Conservation (phyloP, 1,284 basidiomycete genomes). For the Flammula alnicola region DNA sequence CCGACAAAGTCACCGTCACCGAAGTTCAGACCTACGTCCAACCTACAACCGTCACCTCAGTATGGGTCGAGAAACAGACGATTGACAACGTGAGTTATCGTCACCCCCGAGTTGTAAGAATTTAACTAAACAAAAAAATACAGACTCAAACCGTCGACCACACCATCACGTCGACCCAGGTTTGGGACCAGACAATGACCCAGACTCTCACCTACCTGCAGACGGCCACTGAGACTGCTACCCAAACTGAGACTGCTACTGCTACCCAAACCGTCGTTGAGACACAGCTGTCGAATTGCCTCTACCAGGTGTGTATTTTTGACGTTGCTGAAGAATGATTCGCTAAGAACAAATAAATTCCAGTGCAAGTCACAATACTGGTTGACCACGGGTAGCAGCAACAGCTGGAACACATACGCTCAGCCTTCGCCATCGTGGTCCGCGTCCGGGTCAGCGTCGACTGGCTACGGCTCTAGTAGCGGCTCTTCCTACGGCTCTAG, state of each 20-base stretch:
- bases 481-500: slow-evolving; percentile 22
- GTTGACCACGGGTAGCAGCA: slow-evolving; percentile 55
- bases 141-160: slow-evolving; percentile 55
- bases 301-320: slow-evolving; percentile 45
- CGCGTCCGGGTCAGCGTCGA: slow-evolving; percentile 21
- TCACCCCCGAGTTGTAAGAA: not conserved
- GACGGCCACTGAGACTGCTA: slow-evolving; percentile 51
- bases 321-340: not conserved
- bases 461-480: slow-evolving; percentile 25
- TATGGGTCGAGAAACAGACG: slow-evolving; percentile 47
- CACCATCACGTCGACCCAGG: slow-evolving; percentile 54
- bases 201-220: slow-evolving; percentile 50
- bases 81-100: slow-evolving; percentile 44
- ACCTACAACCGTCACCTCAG: slow-evolving; percentile 49
- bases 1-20: slow-evolving; percentile 50
- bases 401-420: slow-evolving; percentile 56
- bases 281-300: slow-evolving; percentile 57
- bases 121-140: slow-evolving; percentile 5
- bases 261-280: slow-evolving; percentile 48
- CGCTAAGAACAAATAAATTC: slow-evolving; percentile 19
- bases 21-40: slow-evolving; percentile 44
- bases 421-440: slow-evolving; percentile 28
- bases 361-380: slow-evolving; percentile 65
- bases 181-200: slow-evolving; percentile 49
- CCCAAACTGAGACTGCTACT: slow-evolving; percentile 46